These are phyloP conservation scores for Penicillium sp. DNA, from an alignment of 2,329 filamentous ascomycete species.

Conservation along the genomic window DNA sequence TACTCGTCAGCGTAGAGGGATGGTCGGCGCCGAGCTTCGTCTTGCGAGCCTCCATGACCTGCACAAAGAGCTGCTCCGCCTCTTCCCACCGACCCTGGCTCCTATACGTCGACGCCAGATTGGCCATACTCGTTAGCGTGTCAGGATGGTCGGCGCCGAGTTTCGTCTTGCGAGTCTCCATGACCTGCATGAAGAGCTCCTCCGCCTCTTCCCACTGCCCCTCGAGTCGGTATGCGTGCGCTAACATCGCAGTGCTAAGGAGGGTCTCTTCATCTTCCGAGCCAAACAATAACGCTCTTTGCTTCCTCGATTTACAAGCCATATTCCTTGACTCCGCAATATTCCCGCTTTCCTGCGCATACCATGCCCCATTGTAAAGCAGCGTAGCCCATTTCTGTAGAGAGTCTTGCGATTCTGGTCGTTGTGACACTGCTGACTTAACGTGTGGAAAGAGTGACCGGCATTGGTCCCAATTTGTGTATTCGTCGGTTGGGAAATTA, in stretches of 20 bases:
- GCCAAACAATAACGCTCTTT: background rate
- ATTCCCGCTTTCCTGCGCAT: background rate
- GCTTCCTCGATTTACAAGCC: background rate
- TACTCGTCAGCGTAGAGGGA: background rate
- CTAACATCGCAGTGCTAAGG: background rate
- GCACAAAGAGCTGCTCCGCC: background rate
- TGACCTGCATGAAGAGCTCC: background rate
- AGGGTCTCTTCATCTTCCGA: background rate
- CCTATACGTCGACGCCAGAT: background rate
- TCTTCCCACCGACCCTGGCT: background rate
- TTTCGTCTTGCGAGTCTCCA: background rate
- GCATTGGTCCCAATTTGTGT: too few relatives aligned
- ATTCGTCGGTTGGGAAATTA: too few relatives aligned
- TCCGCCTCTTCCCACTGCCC: background rate
- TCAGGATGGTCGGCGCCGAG: too few relatives aligned
- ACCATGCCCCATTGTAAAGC: background rate
- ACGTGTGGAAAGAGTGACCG: background rate
- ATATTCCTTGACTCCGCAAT: background rate
- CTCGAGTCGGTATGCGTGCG: background rate
- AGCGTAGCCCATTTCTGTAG: background rate
- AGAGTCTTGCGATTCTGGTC: background rate
- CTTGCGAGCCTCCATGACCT: background rate
- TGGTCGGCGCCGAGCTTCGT: constrained; percentile 1
- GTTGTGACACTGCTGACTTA: constrained; percentile 10
- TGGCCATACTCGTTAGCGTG: background rate